Evolutionary conservation across 164 flowering plant genomes (phyloP).

Genomic region (Vitis amurensis): DNA sequence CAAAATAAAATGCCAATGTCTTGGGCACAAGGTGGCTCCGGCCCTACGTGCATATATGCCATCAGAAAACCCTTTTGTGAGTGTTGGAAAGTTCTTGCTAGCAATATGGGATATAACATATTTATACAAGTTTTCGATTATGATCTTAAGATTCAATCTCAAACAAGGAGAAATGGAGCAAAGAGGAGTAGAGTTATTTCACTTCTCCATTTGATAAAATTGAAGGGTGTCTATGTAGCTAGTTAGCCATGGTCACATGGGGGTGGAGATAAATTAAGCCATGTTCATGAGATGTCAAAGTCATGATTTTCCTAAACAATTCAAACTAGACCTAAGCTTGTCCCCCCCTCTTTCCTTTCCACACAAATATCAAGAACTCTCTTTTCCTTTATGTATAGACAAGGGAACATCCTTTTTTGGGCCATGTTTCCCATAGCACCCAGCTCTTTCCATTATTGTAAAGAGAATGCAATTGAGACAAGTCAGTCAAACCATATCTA

Average conservation of each 20-base stretch:
- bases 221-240: neutral
- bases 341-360: slow-evolving; percentile 2
- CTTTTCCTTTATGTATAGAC: slow-evolving; percentile 3
- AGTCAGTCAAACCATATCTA: neutral
- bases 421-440: neutral
- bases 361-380: neutral
- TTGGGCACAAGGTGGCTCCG: no score
- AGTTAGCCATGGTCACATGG: slow-evolving; percentile 16
- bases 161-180: neutral
- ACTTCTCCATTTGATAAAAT: slow-evolving; percentile 2
- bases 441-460: neutral
- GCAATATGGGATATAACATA: no score
- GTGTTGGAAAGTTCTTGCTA: no score
- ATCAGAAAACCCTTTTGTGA: no score
- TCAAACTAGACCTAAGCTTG: neutral
- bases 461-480: neutral
- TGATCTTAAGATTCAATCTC: no score
- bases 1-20: no score
- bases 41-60: no score
- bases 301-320: slow-evolving; percentile 16
- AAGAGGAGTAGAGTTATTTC: neutral
- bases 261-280: slow-evolving; percentile 6
- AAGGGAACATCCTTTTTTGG: slow-evolving; percentile 1
- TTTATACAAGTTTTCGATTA: no score
- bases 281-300: slow-evolving; percentile 17